Evolutionary conservation across 306 rosid species (phyloP), one percentile per base, ranked within the genome.

Genomic region (Acacia acuminata): DNA sequence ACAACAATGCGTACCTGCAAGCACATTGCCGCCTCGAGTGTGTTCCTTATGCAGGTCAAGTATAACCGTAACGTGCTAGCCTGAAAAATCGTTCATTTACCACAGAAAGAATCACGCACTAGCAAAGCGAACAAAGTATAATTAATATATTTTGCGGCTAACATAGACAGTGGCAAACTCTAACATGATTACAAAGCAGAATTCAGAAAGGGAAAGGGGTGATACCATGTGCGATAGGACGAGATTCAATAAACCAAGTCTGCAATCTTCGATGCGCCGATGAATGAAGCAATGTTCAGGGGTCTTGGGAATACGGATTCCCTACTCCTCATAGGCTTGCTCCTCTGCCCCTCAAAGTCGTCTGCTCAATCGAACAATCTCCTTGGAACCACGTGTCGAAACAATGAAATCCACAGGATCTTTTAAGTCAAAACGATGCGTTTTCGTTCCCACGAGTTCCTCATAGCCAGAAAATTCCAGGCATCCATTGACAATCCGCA

Each of bases 1-100:
- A 14, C 40, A 13, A 22, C 20, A 12, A 45, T 15, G 38, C 76
- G 17, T 82, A 94, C 98, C 92, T 96, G 99, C 48, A 96, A 90
- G 87, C 99, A 96, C 99, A 96, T 86, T 19, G 99, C 97, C 8
- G 97, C 99, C 55, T 96, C 94, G 20, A 96, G 98, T 6, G 99
- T 96, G 87, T 92, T 96, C 61, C 98, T 85, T 75, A 94, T 91
- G 85, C 98, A 96, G 58, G 94, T 86, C 90, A 96, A 86, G 88
- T 96, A 94, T 83, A 90, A 86, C 15, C 97, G 89, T 82, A 87
- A 83, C 4, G 99, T 70, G 82, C 77, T 88, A 16, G 94, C 90
- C 98, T 94, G 88, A 47, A 77, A 50, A 66, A 78, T 44, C 8
- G 22, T 47, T 38, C 58, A 25, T 13, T 19, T 44, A 43, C 11